Evolutionary conservation across 2,329 filamentous ascomycete species (phyloP).

Genomic region (Cladophialophora exuberans): DNA sequence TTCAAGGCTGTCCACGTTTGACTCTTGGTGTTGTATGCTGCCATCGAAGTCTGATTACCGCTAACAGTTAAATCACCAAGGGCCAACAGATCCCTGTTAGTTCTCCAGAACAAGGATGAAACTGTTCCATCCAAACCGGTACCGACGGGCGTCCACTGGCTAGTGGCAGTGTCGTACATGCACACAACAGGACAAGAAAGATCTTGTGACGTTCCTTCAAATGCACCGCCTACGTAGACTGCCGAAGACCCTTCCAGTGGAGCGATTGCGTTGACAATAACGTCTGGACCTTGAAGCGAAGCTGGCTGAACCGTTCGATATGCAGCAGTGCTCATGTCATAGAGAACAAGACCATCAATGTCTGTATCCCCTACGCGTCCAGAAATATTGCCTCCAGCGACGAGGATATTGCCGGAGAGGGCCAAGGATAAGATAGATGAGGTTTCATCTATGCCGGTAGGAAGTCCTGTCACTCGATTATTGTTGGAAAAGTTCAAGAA

Average conservation of each 20-base stretch:
- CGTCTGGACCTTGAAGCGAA: slow-evolving; percentile 69
- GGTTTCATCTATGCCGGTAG: slow-evolving; percentile 65
- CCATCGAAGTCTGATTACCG: slow-evolving; percentile 68
- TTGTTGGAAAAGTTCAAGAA: slow-evolving; percentile 77
- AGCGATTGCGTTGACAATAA: slow-evolving; percentile 76
- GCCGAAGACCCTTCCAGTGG: slow-evolving; percentile 70
- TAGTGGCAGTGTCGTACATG: slow-evolving; percentile 69
- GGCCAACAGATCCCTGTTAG: slow-evolving; percentile 70
- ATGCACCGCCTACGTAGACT: slow-evolving; percentile 84
- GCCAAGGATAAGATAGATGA: slow-evolving; percentile 77
- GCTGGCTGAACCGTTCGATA: slow-evolving; percentile 73
- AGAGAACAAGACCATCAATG: slow-evolving; percentile 76
- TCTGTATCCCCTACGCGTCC: slow-evolving; percentile 66
- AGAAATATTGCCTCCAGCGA: slow-evolving; percentile 78
- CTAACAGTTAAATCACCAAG: slow-evolving; percentile 75
- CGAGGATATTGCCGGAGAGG: slow-evolving; percentile 69
- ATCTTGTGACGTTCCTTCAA: slow-evolving; percentile 74
- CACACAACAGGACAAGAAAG: slow-evolving; percentile 83
- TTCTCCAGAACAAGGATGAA: slow-evolving; percentile 74
- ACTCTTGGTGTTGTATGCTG: slow-evolving; percentile 70
- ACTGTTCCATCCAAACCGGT: slow-evolving; percentile 72
- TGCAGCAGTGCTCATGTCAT: slow-evolving; percentile 68
- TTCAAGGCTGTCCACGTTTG: slow-evolving; percentile 68
- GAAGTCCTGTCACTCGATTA: slow-evolving; percentile 70
- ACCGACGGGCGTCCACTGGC: slow-evolving; percentile 81